phyloP scores from a whole-genome alignment of 2,329 filamentous ascomycete species.

The Cryphonectria japonica region DNA sequence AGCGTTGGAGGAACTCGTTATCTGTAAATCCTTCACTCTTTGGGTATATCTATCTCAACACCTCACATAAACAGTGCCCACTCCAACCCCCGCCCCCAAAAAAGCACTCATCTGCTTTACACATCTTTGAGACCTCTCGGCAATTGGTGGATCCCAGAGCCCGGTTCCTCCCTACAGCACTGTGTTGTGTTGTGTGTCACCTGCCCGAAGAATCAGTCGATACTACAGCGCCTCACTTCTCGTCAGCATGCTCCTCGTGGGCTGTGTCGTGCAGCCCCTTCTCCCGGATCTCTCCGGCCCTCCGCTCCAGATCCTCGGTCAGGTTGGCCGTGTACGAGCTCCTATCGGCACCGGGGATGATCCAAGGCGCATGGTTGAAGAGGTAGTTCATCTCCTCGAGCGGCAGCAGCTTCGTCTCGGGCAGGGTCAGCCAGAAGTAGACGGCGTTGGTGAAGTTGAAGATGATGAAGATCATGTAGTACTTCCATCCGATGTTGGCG shows the following conservation, averaged over 20 bases:
- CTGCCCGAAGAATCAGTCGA: background rate
- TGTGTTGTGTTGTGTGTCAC: background rate
- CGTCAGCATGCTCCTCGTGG: slow-evolving; percentile 18
- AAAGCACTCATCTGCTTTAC: background rate
- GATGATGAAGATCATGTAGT: slow-evolving; percentile 56
- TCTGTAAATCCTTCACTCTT: background rate
- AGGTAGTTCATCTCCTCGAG: slow-evolving; percentile 69
- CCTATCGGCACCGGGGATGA: slow-evolving; percentile 61
- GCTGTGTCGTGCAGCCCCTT: slow-evolving; percentile 43
- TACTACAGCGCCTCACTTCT: background rate
- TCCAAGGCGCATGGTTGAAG: slow-evolving; percentile 63
- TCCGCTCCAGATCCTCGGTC: slow-evolving; percentile 58
- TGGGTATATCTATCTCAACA: background rate
- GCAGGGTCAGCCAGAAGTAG: slow-evolving; percentile 63
- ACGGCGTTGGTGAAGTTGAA: slow-evolving; percentile 58
- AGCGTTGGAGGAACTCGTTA: background rate
- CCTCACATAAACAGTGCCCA: background rate
- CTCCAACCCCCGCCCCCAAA: no score
- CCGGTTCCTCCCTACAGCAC: background rate
- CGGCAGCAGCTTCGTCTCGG: slow-evolving; percentile 64
- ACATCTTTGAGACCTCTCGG: background rate
- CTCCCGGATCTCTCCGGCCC: slow-evolving; percentile 58
- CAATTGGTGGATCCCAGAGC: background rate
- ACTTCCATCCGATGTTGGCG: slow-evolving; percentile 48
- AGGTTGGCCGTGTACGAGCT: slow-evolving; percentile 50